Conservation (phyloP, 106 monocot species). For the Iris macrosiphon region DNA sequence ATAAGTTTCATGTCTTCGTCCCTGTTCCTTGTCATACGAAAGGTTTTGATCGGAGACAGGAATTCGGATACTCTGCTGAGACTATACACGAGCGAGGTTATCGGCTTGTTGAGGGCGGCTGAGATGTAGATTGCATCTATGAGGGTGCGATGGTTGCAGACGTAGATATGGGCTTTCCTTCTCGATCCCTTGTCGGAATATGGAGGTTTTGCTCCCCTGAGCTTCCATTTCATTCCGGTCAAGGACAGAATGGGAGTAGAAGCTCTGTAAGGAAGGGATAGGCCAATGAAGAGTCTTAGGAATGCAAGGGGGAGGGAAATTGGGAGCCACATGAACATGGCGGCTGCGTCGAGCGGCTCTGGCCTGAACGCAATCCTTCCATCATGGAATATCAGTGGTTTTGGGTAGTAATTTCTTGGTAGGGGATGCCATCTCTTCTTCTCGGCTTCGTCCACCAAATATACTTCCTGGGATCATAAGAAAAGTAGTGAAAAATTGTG, state of each 20-base stretch:
- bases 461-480: slow-evolving; percentile 21
- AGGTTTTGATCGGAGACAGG: slow-evolving; percentile 49
- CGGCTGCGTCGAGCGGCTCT: slow-evolving; percentile 15
- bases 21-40: slow-evolving; percentile 41
- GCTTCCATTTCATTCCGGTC: slow-evolving; percentile 10
- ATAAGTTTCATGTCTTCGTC: slow-evolving; percentile 28
- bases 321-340: slow-evolving; percentile 38
- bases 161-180: too few species aligned
- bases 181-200: too few species aligned
- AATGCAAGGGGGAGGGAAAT: slow-evolving; percentile 18
- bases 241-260: slow-evolving; percentile 10
- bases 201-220: neutral
- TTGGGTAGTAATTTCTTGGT: slow-evolving; percentile 26
- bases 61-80: slow-evolving; percentile 50
- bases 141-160: slow-evolving; percentile 77
- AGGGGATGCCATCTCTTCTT: slow-evolving; percentile 24
- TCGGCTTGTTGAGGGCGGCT: slow-evolving; percentile 8
- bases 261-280: slow-evolving; percentile 18
- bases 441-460: slow-evolving; percentile 19
- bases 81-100: slow-evolving; percentile 65
- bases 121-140: slow-evolving; percentile 53
- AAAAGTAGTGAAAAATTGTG: too few species aligned
- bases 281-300: slow-evolving; percentile 4
- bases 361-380: slow-evolving; percentile 40
- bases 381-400: slow-evolving; percentile 50